Conservation (phyloP, 1,284 basidiomycete genomes). For the Wallemia mellicola region DNA sequence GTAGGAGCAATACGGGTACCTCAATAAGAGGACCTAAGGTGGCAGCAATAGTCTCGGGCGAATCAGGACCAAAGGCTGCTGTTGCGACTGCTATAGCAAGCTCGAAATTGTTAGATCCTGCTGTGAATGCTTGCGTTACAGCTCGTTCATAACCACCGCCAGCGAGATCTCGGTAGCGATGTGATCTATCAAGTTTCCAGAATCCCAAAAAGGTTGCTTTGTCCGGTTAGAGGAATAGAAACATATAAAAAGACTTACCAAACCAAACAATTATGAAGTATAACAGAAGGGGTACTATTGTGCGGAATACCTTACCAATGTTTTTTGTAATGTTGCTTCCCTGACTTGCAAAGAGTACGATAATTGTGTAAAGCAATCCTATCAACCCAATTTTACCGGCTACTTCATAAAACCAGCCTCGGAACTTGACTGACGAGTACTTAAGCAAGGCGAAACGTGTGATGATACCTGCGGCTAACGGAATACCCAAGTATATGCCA, state of each 20-base stretch:
- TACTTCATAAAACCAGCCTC: constrained; percentile 29
- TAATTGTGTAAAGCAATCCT: constrained; percentile 38
- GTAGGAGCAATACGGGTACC: constrained; percentile 36
- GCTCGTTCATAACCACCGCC: constrained; percentile 39
- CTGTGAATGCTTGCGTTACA: constrained; percentile 31
- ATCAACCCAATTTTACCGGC: constrained; percentile 42
- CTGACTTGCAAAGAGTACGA: constrained; percentile 36
- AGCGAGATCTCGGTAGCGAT: constrained; percentile 5
- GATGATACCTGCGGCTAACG: constrained; percentile 31
- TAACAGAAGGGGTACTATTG: constrained; percentile 31
- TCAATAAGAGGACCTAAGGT: constrained; percentile 49
- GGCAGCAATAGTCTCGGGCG: constrained; percentile 42
- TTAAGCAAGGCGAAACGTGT: constrained; percentile 29
- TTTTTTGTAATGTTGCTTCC: constrained; percentile 29
- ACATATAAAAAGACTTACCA: too few species aligned
- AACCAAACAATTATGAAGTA: constrained; percentile 63
- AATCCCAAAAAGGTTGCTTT: constrained; percentile 27
- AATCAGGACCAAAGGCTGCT: constrained; percentile 40
- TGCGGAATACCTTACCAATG: constrained; percentile 39
- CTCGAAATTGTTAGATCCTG: constrained; percentile 25
- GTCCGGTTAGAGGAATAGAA: too few species aligned
- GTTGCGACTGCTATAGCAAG: constrained; percentile 58
- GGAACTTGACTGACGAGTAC: constrained; percentile 23
- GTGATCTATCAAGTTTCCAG: constrained; percentile 19
- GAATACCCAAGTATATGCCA: constrained; percentile 40